phyloP scores from a whole-genome alignment of 306 rosid species.

The Quercus variabilis region DNA sequence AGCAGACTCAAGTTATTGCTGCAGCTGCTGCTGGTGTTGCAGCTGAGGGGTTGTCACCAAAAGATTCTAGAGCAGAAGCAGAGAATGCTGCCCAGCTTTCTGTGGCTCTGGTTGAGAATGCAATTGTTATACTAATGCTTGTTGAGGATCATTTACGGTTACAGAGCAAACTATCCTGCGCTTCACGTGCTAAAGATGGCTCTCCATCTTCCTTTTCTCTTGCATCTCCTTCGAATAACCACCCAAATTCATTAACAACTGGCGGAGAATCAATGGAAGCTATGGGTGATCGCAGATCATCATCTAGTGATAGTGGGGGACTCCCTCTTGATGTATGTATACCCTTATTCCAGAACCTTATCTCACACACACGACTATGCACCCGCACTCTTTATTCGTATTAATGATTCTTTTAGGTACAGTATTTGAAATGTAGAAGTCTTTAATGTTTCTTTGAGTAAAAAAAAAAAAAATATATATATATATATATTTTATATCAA shows the following conservation, averaged over 20 bases:
- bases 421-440: neutral
- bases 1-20: constrained; percentile 95
- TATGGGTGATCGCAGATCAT: constrained; percentile 38
- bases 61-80: constrained; percentile 80
- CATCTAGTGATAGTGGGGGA: constrained; percentile 58
- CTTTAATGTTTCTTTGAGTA: neutral
- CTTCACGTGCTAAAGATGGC: constrained; percentile 52
- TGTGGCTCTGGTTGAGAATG: constrained; percentile 93
- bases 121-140: constrained; percentile 96
- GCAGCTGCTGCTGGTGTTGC: constrained; percentile 97
- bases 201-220: constrained; percentile 82
- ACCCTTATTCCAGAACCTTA: constrained; percentile 2
- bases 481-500: neutral
- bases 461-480: too few species aligned
- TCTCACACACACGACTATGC: constrained; percentile 2
- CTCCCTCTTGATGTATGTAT: constrained; percentile 73
- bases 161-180: constrained; percentile 67
- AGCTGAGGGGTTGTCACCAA: constrained; percentile 84
- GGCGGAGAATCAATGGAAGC: constrained; percentile 45
- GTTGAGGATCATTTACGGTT: constrained; percentile 97
- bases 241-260: constrained; percentile 33
- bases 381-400: constrained; percentile 13
- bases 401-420: neutral
- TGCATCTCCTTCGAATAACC: constrained; percentile 50
- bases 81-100: constrained; percentile 91